These are phyloP conservation scores for Podospora bellae-mahoneyi DNA, from an alignment of 495 filamentous ascomycete species.

Conservation along the genomic window DNA sequence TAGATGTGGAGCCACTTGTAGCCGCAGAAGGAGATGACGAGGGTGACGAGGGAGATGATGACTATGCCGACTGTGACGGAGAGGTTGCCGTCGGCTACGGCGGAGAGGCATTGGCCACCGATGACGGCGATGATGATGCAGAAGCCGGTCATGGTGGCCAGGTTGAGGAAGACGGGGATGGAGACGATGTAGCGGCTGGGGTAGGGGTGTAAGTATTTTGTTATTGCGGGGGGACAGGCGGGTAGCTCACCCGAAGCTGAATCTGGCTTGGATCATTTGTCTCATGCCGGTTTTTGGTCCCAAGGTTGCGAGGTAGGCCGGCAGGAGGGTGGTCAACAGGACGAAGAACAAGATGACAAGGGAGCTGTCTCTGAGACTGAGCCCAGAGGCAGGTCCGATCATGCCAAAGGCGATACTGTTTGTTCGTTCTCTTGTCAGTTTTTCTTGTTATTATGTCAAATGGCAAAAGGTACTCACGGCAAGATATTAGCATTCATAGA, in stretches of 20 bases:
- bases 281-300: slow-evolving; percentile 52
- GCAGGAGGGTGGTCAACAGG: slow-evolving; percentile 44
- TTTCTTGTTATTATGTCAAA: neutral
- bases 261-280: slow-evolving; percentile 56
- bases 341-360: slow-evolving; percentile 57
- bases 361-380: slow-evolving; percentile 46
- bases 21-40: slow-evolving; percentile 59
- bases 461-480: slow-evolving; percentile 30
- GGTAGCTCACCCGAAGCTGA: slow-evolving; percentile 45
- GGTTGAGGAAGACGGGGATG: slow-evolving; percentile 48
- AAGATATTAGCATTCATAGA: slow-evolving; percentile 44
- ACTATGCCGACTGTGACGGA: slow-evolving; percentile 48
- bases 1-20: slow-evolving; percentile 56
- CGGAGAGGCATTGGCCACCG: slow-evolving; percentile 50
- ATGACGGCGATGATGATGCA: slow-evolving; percentile 47
- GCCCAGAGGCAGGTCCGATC: slow-evolving; percentile 49
- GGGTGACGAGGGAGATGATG: slow-evolving; percentile 51
- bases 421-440: neutral
- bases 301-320: slow-evolving; percentile 51
- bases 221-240: neutral
- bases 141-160: slow-evolving; percentile 49
- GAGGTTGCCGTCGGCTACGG: slow-evolving; percentile 48
- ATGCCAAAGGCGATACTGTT: slow-evolving; percentile 55
- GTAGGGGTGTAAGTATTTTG: neutral
- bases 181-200: slow-evolving; percentile 40